Evolutionary conservation across 805 yeast genomes (phyloP), one percentile per base, ranked within the genome.

Genomic region (Candida pini): DNA sequence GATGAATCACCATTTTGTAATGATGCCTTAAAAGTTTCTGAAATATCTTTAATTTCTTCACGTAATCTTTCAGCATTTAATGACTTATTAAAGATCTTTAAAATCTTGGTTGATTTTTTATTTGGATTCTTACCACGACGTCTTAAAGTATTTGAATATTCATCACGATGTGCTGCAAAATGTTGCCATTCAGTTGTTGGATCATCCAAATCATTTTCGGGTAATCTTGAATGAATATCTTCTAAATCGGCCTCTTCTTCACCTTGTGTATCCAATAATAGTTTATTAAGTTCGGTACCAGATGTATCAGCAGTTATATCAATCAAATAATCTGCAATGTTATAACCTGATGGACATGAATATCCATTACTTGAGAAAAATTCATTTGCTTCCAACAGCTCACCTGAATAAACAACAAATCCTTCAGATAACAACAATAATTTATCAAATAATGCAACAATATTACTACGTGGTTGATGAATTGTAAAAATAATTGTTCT

Each of bases 391-490:
- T 75, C 74, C 6, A 68, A 62, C 71, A 82, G 81, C n/a, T 76
- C 78, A 13, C 98, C 98, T 0, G 96, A 85, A 53, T 83, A 92
- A 2, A 89, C 81, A 56, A 87, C 64, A 44, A 78, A 78, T 40
- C 98, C 97, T 43, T 82, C 82, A 18, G 96, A 81, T 34, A 92
- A 66, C 32, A 92, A 64, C 2, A 90, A 59, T 31, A 92, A 69
- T 48, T 81, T 80, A 53, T 90, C 96, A 58, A 92, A 92, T 38
- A 86, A 62, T 0, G 96, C 80, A 22, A 92, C 97, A 55, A 92
- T 90, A 53, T 92, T 92, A 38, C 96, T 85, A 52, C 98, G 72
- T 9, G 98, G 98, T 56, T 92, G 98, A 62, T 92, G 98, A 45
- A 92, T 92, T 0, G 98, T 87, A 55, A 92, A 82, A 2, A 92